Base-by-base conservation (phyloP, 2,329 filamentous ascomycete species). In the Stemphylium vesicarium region DNA sequence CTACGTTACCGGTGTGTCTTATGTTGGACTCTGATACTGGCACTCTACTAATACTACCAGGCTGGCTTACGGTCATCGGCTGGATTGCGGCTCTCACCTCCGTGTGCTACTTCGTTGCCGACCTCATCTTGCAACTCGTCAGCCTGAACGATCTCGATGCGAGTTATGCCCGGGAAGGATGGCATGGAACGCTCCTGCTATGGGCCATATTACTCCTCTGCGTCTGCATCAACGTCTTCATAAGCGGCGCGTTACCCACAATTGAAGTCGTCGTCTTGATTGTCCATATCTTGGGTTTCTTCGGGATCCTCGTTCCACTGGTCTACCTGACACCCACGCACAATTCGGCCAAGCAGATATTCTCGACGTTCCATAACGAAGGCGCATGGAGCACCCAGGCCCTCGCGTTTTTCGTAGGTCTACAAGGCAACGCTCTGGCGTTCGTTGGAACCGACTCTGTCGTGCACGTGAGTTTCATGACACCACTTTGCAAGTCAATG, bases 201-300 rank as follows among this genome's bases (percentile, higher is more conserved):
- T 82, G 79, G 67, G 80, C 77, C 0, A 66, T 80, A 9, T 67
- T 79, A 1, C 33, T 75, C 1, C 63, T 80, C 4, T 74, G 75
- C 11, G 66, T 80, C 4, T 68, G 71, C 20, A 76, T 82, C 59
- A 84, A 84, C 63, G 76, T 78, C 2, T 75, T 81, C 24, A 70
- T 79, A 12, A 80, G 79, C 7, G 75, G 75, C 4, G 66, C 78
- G 3, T 69, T 84, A 2, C 82, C 81, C 0, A 68, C 77, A 1
- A 74, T 83, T 38, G 83, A 85, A 64, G 78, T 79, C 1, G 59
- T 80, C 12, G 74, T 82, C 18, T 68, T 83, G 7, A 74, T 82
- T 22, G 62, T 84, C 4, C 82, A 84, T 52, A 70, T 84, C n/a
- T 64, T 80, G 12, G 82, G 82, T 4, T 81, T 84, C 63, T 81